Evolutionary conservation across 768 basidiomycete species (phyloP).

Genomic region (Leccinum subgranulosum): DNA sequence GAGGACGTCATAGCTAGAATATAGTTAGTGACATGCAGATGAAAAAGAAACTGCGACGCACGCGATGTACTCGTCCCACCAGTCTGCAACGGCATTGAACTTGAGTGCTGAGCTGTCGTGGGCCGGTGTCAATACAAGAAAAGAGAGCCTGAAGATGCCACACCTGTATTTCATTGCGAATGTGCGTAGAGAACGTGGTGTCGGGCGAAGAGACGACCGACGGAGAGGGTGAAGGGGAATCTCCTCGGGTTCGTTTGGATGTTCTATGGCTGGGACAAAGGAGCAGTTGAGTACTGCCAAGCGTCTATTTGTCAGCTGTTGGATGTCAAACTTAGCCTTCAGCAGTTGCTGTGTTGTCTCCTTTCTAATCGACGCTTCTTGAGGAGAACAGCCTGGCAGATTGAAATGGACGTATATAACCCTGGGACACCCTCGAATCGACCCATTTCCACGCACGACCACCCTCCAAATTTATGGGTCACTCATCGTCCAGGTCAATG

Average conservation of each 20-base stretch:
- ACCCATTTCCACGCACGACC: neutral
- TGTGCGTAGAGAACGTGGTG: constrained; percentile 3
- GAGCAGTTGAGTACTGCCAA: no score
- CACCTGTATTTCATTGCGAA: constrained; percentile 38
- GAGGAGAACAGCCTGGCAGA: neutral
- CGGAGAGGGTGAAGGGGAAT: constrained; percentile 22
- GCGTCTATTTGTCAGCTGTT: neutral
- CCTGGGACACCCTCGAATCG: neutral
- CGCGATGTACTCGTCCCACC: constrained; percentile 93
- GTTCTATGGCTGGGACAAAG: constrained; percentile 7
- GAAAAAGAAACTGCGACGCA: constrained; percentile 38
- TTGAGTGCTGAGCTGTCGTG: constrained; percentile 69
- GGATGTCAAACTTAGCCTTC: no score
- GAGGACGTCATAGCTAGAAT: constrained; percentile 71
- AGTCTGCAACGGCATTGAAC: constrained; percentile 88
- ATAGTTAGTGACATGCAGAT: neutral
- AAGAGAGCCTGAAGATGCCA: neutral
- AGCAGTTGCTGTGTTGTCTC: no score
- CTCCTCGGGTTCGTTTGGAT: constrained; percentile 15
- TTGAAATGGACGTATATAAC: no score
- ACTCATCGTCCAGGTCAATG: constrained; percentile 12
- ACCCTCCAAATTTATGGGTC: constrained; percentile 4
- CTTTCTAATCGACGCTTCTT: neutral
- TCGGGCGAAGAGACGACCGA: neutral
- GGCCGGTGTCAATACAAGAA: neutral